Percentiles rank a stretch among this genome's conserved stretches.
Evolutionary conservation across 2,329 filamentous ascomycete species (phyloP).

Genomic region (Aspergillus hiratsukae): DNA sequence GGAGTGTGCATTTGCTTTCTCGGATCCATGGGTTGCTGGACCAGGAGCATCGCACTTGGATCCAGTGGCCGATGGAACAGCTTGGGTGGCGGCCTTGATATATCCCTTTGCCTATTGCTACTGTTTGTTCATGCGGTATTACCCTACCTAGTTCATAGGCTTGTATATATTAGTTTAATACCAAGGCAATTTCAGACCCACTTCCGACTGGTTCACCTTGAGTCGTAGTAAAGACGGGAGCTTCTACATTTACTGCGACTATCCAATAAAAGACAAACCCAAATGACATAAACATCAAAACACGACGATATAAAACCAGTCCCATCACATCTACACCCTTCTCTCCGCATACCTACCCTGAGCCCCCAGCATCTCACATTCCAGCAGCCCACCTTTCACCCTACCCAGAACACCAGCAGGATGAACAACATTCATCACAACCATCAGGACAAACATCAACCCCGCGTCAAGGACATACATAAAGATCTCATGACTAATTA

Average conservation of each 20-base stretch:
- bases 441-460: not conserved
- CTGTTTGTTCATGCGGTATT: no score
- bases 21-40: slow-evolving; percentile 8
- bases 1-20: slow-evolving; percentile 10
- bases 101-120: no score
- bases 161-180: no score
- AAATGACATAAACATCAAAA: not conserved
- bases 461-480: not conserved
- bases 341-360: not conserved
- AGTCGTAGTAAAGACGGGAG: no score
- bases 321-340: not conserved
- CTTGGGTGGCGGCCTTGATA: not conserved
- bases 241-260: no score
- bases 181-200: no score
- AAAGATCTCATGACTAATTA: not conserved
- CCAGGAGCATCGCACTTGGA: slow-evolving; percentile 9
- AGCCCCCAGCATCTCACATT: not conserved
- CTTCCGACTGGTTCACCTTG: no score
- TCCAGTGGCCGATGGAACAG: slow-evolving; percentile 13
- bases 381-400: slow-evolving; percentile 16
- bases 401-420: slow-evolving; percentile 10
- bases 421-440: slow-evolving; percentile 3
- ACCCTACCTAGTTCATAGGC: no score
- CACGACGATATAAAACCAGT: not conserved
- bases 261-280: not conserved